Percentiles rank a stretch among this genome's conserved stretches.
Conservation (phyloP, 371 early-diverging fungal genomes). For the Entomophthora muscae region DNA sequence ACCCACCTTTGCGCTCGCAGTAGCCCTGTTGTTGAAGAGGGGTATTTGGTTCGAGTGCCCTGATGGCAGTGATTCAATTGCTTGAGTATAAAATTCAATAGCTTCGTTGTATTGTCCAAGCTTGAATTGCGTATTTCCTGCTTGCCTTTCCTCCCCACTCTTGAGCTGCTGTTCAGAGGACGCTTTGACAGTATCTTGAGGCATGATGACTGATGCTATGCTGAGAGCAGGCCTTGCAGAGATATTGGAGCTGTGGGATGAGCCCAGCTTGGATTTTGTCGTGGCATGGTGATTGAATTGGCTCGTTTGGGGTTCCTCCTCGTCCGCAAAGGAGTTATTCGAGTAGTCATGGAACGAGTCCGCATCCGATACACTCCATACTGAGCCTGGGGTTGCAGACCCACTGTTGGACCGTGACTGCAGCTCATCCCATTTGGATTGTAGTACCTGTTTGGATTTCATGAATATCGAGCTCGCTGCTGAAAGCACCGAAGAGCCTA, state of each 20-base stretch:
- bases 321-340: background rate
- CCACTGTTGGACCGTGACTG: slow-evolving; percentile 16
- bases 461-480: slow-evolving; percentile 52
- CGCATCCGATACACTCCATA: background rate
- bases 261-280: no score
- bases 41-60: slow-evolving; percentile 42
- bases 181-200: slow-evolving; percentile 14
- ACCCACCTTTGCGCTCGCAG: slow-evolving; percentile 66
- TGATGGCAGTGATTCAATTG: slow-evolving; percentile 32
- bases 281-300: no score
- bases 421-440: slow-evolving; percentile 24
- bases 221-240: background rate
- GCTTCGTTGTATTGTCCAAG: slow-evolving; percentile 78
- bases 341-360: background rate
- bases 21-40: slow-evolving; percentile 78
- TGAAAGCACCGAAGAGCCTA: slow-evolving; percentile 46
- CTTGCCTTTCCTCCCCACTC: slow-evolving; percentile 25
- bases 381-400: slow-evolving; percentile 10
- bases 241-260: background rate
- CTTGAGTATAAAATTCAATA: slow-evolving; percentile 45
- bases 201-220: background rate
- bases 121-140: slow-evolving; percentile 71
- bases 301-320: background rate
- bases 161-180: slow-evolving; percentile 13
- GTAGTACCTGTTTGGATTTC: slow-evolving; percentile 43